Percentiles rank a stretch among this genome's conserved stretches.
Evolutionary conservation across 306 rosid species (phyloP).

Genomic region (Pterocarpus santalinus): DNA sequence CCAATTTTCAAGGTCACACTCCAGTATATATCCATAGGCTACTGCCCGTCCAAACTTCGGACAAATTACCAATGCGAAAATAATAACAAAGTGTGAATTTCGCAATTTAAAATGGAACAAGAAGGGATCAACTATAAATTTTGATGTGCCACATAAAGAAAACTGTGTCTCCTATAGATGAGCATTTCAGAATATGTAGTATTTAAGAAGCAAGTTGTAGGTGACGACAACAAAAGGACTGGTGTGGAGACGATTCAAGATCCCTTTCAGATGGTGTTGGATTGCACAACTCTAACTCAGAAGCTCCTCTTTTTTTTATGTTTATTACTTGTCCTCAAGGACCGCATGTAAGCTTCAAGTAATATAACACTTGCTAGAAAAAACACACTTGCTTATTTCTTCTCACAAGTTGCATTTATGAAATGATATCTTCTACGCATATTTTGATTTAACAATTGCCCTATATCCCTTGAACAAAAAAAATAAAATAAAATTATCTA

Average conservation of each 20-base stretch:
- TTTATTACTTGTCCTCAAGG: slow-evolving; percentile 8
- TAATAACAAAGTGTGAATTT: too few species aligned
- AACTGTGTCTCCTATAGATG: not conserved
- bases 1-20: not conserved
- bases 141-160: not conserved
- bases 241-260: slow-evolving; percentile 22
- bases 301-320: not conserved
- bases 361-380: slow-evolving; percentile 28
- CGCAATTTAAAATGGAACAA: not conserved
- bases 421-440: slow-evolving; percentile 47
- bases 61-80: not conserved
- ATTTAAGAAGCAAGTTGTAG: slow-evolving; percentile 25
- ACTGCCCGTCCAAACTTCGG: not conserved
- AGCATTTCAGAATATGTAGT: not conserved
- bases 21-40: not conserved
- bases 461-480: slow-evolving; percentile 4
- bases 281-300: slow-evolving; percentile 28
- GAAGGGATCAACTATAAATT: not conserved
- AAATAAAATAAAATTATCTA: not conserved
- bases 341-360: slow-evolving; percentile 33
- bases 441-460: not conserved
- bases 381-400: slow-evolving; percentile 35
- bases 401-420: slow-evolving; percentile 49
- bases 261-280: slow-evolving; percentile 34
- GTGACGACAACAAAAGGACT: slow-evolving; percentile 2